Base-by-base conservation (phyloP, 176 grass and related monocot species). In the Bolboschoenus planiculmis region DNA sequence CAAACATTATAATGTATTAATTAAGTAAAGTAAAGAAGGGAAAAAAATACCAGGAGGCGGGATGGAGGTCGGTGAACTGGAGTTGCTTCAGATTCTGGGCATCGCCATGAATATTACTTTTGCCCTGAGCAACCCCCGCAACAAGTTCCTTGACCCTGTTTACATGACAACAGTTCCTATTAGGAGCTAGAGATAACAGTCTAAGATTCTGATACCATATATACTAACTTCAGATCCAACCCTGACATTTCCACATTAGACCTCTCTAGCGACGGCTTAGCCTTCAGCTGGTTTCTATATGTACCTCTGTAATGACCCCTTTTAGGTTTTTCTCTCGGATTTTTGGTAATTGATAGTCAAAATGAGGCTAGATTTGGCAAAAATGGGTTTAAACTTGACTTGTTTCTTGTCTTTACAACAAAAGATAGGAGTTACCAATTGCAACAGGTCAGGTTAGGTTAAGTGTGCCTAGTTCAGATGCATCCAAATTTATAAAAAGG, bases 31-130 rank as follows among this genome's bases (percentile, higher is more conserved):
- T 40, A 50, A 8, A 51, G 56, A 53, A 85, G 83, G 40, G 76
- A 56, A 66, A n/a, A 77, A 97, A 82, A 47, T 37, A 97, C 95
- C 95, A 97, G 62, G 95, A 94, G 64, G 88, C 84, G 5, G 90
- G 92, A 89, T 97, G 92, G 56, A 97, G 89, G 71, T 94, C 88
- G 51, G 18, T 59, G 64, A 97, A 68, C 37, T 27, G 87, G 24
- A 87, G 63, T 15, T 18, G 10, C 77, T 91, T 90, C 65, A 97
- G 82, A 47, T 75, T 85, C 35, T 79, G 80, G 60, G 91, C 82
- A 47, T 92, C 88, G 10, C 58, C 58, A 61, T 61, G 24, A 30
- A 61, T 11, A 29, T 61, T 8, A 10, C 10, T 30, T 78, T 85
- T 90, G 3, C 72, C 72, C 46, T 73, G 89, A 20, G 13, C 58